A percentile compares a stretch with the other conserved stretches of the same genome.
These are phyloP conservation scores for Agroathelia rolfsii DNA, from an alignment of 1,284 basidiomycete species.

Conservation along the genomic window DNA sequence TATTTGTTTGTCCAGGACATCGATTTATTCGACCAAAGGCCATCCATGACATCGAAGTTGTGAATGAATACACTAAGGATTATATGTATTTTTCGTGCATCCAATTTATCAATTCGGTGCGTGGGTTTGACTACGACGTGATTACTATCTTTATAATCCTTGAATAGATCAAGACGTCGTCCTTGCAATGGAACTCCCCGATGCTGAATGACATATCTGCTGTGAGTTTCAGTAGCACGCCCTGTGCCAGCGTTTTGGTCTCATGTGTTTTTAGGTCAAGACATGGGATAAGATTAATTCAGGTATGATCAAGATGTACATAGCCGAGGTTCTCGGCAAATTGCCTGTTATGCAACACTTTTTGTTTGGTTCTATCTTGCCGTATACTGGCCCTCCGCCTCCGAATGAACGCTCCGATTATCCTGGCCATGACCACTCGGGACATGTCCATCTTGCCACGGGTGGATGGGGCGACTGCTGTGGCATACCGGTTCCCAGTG, in stretches of 20 bases:
- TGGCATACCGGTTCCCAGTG: conserved; percentile 81
- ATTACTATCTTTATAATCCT: background rate
- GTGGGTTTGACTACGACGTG: conserved; percentile 19
- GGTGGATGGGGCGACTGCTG: conserved; percentile 90
- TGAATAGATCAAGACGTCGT: conserved; percentile 85
- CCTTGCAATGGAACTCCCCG: conserved; percentile 95
- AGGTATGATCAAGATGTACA: conserved; percentile 99
- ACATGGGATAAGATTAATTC: conserved; percentile 95
- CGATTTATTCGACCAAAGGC: conserved; percentile 87
- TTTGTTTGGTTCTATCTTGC: conserved; percentile 81
- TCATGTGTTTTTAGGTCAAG: conserved; percentile 53
- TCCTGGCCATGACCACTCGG: conserved; percentile 40
- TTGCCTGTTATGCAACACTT: conserved; percentile 97
- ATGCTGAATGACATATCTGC: conserved; percentile 98
- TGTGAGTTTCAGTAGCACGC: conserved; percentile 30
- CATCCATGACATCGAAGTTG: conserved; percentile 85
- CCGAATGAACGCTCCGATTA: conserved; percentile 35
- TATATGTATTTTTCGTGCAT: conserved; percentile 99
- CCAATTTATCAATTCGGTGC: conserved; percentile 88
- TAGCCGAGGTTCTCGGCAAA: conserved; percentile 90
- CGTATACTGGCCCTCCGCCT: conserved; percentile 55
- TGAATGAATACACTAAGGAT: conserved; percentile 86
- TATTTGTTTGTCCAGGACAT: conserved; percentile 48
- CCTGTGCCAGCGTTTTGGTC: background rate
- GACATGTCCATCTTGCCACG: conserved; percentile 51